These are phyloP conservation scores for Fraxinus angustifolia DNA, from an alignment of 305 asterid genomes.

Conservation along the genomic window DNA sequence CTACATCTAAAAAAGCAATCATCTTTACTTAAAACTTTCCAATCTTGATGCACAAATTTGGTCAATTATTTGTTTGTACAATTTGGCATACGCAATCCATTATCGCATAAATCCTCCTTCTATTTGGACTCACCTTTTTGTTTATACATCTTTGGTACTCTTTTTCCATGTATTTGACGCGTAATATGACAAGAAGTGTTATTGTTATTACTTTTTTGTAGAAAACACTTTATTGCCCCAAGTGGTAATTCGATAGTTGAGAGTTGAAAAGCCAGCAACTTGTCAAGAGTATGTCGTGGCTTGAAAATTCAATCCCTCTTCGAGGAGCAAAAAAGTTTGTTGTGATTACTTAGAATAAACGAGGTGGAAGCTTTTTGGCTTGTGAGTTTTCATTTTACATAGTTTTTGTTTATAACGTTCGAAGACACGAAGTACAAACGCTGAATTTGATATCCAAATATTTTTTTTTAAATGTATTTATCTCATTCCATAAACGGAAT, in stretches of 20 bases:
- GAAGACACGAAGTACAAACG: neutral
- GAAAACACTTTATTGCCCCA: neutral
- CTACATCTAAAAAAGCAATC: slow-evolving; percentile 1
- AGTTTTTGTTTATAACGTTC: no score
- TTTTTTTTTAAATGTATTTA: neutral
- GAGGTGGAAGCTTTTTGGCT: neutral
- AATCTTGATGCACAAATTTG: neutral
- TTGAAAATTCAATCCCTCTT: neutral
- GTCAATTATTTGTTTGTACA: slow-evolving; percentile 1
- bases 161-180: neutral
- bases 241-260: neutral
- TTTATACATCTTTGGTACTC: neutral
- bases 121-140: neutral
- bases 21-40: neutral
- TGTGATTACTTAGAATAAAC: neutral
- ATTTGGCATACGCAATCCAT: slow-evolving; percentile 1
- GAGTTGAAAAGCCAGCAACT: neutral
- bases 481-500: neutral
- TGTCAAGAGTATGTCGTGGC: neutral
- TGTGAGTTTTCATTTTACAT: no score
- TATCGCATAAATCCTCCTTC: neutral
- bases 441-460: neutral
- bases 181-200: neutral
- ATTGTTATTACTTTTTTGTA: neutral
- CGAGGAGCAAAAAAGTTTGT: neutral